Evolutionary conservation across 805 yeast species (phyloP), one percentile per base, ranked within the genome.

Genomic region (Wickerhamomyces tratensis): DNA sequence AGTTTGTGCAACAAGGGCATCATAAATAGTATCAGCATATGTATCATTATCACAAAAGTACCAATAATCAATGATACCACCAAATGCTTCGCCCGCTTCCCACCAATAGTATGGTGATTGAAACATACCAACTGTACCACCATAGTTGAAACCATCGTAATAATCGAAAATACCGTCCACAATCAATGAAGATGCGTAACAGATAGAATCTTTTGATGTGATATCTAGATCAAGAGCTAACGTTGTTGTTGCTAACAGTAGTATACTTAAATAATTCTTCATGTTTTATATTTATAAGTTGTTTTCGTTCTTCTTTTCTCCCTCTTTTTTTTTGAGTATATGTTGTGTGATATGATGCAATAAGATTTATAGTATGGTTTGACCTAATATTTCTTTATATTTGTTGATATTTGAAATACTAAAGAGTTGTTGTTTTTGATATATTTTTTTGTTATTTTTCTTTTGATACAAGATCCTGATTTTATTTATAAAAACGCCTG

Each of bases 11-110:
- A 67, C 33, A 38, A 68, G 41, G 6, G 94, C 88, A n/a, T 71
- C 69, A 53, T 74, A 74, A 48, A 86, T 68, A 25, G 76, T 42
- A 1, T 68, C 65, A 38, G 74, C 79, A 52, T 72, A 84, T 1
- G 91, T 77, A 50, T 72, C 76, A 62, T 89, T 81, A 41, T 81
- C 68, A 61, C 91, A 82, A 56, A 77, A 77, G 54, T 62, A 79
- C 72, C 85, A 72, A 55, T 79, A 80, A 54, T 86, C 96, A 33
- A 91, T 57, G 67, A 85, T 59, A 7, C 69, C 64, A 31, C 77
- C 77, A 63, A 70, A 82, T 1, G 88, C 94, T 54, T 86, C 94
- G 58, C 95, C 95, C 30, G 95, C 89, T 61, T 86, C 83, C 95
- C 95, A 86, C 88, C 93, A 88, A 64, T 82, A 84, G 64, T 84